A percentile compares a stretch with the other conserved stretches of the same genome.
Evolutionary conservation across 225 moss, liverwort and hornwort species (phyloP).

Genomic region (Polytrichum formosum): DNA sequence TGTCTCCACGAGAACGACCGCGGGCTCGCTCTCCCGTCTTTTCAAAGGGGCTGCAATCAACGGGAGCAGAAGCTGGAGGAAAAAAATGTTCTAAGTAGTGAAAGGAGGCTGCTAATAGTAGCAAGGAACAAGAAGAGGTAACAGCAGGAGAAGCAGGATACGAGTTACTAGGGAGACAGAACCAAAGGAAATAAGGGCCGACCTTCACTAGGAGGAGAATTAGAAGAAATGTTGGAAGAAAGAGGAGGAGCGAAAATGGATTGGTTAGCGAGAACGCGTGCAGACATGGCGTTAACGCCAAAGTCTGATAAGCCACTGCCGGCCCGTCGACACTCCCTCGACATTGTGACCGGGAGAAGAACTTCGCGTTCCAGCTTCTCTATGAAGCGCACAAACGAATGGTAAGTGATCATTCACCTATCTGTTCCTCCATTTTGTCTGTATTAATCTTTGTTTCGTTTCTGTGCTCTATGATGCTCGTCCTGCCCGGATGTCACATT

Average conservation of each 20-base stretch:
- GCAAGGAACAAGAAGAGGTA: no score
- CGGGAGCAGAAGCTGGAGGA: no score
- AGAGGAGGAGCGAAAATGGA: conserved; percentile 45
- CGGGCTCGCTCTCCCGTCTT: no score
- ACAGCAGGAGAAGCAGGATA: no score
- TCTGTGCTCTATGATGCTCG: neutral
- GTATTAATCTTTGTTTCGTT: neutral
- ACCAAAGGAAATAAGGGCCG: no score
- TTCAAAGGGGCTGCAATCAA: no score
- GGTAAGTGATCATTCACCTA: conserved; percentile 33
- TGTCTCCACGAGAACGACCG: no score
- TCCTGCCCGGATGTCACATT: neutral
- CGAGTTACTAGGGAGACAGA: no score
- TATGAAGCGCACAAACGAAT: conserved; percentile 97
- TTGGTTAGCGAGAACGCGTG: conserved; percentile 56
- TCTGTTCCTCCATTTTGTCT: neutral
- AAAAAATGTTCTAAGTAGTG: no score
- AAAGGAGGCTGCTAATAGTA: no score
- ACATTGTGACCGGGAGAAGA: conserved; percentile 57
- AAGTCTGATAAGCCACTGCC: conserved; percentile 85
- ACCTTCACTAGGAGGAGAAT: no score
- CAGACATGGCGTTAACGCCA: conserved; percentile 81
- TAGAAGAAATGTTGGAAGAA: conserved; percentile 29
- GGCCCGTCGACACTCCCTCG: conserved; percentile 69
- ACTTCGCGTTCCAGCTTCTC: conserved; percentile 91